These are phyloP conservation scores for Globisporangium abappressorium DNA, from an alignment of 352 stramenopile species.

Conservation along the genomic window DNA sequence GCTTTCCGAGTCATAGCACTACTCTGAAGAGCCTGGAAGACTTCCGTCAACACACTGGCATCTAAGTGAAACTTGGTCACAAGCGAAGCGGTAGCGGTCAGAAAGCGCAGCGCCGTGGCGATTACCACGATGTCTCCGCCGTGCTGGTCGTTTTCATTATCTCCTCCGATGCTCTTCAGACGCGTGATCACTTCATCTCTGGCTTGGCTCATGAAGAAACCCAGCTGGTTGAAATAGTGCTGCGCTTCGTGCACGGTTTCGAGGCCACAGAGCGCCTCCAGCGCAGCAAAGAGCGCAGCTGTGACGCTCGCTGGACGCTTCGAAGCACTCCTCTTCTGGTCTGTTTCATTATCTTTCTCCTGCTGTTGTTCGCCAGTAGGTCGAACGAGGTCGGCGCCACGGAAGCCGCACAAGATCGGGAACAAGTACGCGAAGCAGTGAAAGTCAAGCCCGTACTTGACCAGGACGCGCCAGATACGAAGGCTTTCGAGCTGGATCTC, in stretches of 20 bases:
- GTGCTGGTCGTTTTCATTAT: not conserved
- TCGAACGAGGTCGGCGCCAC: conserved; percentile 17
- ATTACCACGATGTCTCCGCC: conserved; percentile 18
- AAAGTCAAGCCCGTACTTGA: conserved; percentile 65
- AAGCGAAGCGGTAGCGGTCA: conserved; percentile 31
- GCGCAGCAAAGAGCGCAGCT: conserved; percentile 40
- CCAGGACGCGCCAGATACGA: conserved; percentile 58
- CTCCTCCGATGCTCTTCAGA: not conserved
- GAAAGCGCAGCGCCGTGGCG: conserved; percentile 44
- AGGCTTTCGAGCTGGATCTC: conserved; percentile 54
- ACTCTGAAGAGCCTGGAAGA: conserved; percentile 31
- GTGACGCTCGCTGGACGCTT: not conserved
- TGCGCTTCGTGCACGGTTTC: conserved; percentile 47
- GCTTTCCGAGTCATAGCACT: not conserved
- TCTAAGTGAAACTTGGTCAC: conserved; percentile 62
- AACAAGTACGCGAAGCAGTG: conserved; percentile 72
- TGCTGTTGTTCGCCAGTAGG: not conserved
- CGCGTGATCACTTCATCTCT: conserved; percentile 22
- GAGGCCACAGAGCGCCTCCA: conserved; percentile 49
- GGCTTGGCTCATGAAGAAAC: conserved; percentile 45
- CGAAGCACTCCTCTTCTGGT: not conserved
- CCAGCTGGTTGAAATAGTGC: conserved; percentile 60
- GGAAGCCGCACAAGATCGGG: conserved; percentile 45
- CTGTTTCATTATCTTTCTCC: not conserved
- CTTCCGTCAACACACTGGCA: conserved; percentile 21